phyloP scores from a whole-genome alignment of 2,329 filamentous ascomycete species.

The Botrytis porri region DNA sequence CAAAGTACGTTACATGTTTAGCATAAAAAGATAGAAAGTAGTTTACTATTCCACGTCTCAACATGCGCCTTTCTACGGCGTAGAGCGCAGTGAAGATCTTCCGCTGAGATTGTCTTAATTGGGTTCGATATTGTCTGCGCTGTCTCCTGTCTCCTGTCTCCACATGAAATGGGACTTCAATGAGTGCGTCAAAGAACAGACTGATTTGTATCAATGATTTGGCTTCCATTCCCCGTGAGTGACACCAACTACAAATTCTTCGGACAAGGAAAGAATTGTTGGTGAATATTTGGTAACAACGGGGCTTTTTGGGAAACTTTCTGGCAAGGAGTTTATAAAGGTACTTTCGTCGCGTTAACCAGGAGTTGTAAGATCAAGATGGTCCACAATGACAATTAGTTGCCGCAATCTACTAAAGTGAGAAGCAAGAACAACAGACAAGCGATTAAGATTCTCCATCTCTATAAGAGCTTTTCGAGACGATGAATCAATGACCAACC shows the following conservation, averaged over 20 bases:
- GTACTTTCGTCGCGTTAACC: background rate
- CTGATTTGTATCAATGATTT: background rate
- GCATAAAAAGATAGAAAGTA: background rate
- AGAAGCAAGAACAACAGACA: background rate
- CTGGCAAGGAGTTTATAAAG: background rate
- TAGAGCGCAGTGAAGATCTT: background rate
- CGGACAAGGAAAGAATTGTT: background rate
- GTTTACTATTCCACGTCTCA: background rate
- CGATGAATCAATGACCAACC: background rate
- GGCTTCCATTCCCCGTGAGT: background rate
- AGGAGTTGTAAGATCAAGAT: background rate
- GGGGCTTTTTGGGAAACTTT: background rate
- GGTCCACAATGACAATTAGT: background rate
- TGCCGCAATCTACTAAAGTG: background rate
- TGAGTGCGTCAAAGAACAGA: background rate
- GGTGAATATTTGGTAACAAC: background rate
- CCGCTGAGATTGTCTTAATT: background rate
- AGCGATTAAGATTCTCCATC: background rate
- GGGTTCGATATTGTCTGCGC: too few relatives aligned
- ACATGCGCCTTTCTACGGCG: accelerated
- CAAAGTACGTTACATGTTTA: too few relatives aligned
- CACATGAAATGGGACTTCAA: background rate
- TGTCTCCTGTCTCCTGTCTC: background rate
- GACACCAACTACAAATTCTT: background rate
- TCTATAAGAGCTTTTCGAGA: background rate